Conservation (phyloP, 768 basidiomycete genomes). For the Lyophyllum decastes region DNA sequence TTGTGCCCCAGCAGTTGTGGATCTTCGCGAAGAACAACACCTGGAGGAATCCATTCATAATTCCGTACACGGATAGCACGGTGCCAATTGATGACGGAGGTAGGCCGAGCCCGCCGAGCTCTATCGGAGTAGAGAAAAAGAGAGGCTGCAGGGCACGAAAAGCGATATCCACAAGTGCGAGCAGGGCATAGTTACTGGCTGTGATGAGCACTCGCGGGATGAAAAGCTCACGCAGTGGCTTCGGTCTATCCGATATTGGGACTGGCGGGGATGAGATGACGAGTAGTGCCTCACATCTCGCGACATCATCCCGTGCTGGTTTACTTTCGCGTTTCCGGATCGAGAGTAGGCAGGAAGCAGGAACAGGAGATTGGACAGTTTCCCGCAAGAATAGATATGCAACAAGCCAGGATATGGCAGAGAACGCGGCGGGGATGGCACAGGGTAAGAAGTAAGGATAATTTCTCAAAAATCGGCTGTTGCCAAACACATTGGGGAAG, state of each 20-base stretch:
- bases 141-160: constrained; percentile 68
- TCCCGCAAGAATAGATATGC: constrained; percentile 57
- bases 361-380: constrained; percentile 28
- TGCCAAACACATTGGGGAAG: constrained; percentile 49
- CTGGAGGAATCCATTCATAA: constrained; percentile 66
- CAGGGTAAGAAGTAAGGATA: constrained; percentile 73
- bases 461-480: constrained; percentile 44
- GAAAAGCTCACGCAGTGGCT: constrained; percentile 48
- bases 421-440: constrained; percentile 61
- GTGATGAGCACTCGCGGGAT: constrained; percentile 57
- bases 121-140: constrained; percentile 70
- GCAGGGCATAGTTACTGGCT: constrained; percentile 60
- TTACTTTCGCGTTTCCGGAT: too few relatives aligned
- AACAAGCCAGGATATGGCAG: constrained; percentile 53
- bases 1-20: constrained; percentile 63
- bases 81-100: constrained; percentile 65
- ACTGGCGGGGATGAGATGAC: too few relatives aligned
- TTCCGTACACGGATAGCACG: constrained; percentile 59
- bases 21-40: constrained; percentile 66
- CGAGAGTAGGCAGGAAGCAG: constrained; percentile 19
- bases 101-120: constrained; percentile 70
- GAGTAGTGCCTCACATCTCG: too few relatives aligned
- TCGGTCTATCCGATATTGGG: too few relatives aligned
- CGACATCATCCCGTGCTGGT: too few relatives aligned
- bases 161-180: constrained; percentile 68